These are phyloP conservation scores for Gossypium lobatum DNA, from an alignment of 441 rosid species.

Conservation along the genomic window DNA sequence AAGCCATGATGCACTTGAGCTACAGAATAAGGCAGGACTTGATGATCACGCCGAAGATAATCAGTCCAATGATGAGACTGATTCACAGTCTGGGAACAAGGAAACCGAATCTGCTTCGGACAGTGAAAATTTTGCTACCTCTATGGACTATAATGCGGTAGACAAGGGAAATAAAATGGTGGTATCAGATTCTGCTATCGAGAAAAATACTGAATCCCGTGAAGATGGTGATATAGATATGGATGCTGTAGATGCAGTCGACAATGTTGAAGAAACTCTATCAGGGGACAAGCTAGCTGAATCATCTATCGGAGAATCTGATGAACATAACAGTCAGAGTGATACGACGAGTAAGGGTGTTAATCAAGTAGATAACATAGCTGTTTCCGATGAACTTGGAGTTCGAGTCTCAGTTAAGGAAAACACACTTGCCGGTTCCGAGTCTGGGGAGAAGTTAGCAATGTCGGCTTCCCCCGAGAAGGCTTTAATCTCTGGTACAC, in stretches of 20 bases:
- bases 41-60: slow-evolving; percentile 18
- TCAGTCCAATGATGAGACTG: slow-evolving; percentile 12
- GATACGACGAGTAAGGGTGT: slow-evolving; percentile 4
- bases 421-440: slow-evolving; percentile 13
- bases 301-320: slow-evolving; percentile 15
- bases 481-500: slow-evolving; percentile 17
- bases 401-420: slow-evolving; percentile 18
- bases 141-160: not conserved
- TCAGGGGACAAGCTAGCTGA: slow-evolving; percentile 16
- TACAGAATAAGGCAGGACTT: slow-evolving; percentile 12
- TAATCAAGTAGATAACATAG: not conserved
- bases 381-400: slow-evolving; percentile 22
- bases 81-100: slow-evolving; percentile 21
- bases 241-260: slow-evolving; percentile 9
- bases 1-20: slow-evolving; percentile 11
- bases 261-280: slow-evolving; percentile 3
- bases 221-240: slow-evolving; percentile 18
- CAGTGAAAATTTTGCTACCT: slow-evolving; percentile 9
- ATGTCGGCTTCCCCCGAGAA: slow-evolving; percentile 15
- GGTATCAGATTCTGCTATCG: slow-evolving; percentile 16
- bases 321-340: slow-evolving; percentile 17
- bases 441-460: slow-evolving; percentile 12
- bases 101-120: slow-evolving; percentile 19
- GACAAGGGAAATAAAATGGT: slow-evolving; percentile 20
- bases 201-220: slow-evolving; percentile 9